Percentiles rank a stretch among this genome's conserved stretches.
phyloP scores from a whole-genome alignment of 2,329 filamentous ascomycete genomes.

The Ceratocystiopsis sp. region DNA sequence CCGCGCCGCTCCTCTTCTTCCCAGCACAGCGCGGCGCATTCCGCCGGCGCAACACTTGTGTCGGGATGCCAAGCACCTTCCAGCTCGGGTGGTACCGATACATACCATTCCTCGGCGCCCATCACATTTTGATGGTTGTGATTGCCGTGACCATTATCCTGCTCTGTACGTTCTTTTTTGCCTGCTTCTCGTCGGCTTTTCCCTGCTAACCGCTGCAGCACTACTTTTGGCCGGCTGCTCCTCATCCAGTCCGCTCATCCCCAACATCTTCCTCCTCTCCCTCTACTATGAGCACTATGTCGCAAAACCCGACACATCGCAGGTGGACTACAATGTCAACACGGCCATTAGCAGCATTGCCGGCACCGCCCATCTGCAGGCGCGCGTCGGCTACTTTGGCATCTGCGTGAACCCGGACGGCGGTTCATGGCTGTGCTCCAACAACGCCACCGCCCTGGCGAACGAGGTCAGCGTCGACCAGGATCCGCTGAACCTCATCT shows the following conservation, averaged over 20 bases:
- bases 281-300: conserved; percentile 86
- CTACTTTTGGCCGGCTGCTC: conserved; percentile 90
- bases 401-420: conserved; percentile 90
- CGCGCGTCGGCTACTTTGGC: conserved; percentile 92
- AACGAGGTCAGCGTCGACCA: conserved; percentile 80
- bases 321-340: conserved; percentile 79
- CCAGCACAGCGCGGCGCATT: not conserved
- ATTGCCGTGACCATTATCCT: conserved; percentile 89
- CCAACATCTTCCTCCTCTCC: conserved; percentile 93
- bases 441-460: conserved; percentile 87
- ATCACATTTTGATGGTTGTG: conserved; percentile 91
- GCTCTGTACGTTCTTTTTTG: conserved; percentile 50
- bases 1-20: not conserved
- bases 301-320: conserved; percentile 64
- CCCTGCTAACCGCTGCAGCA: conserved; percentile 32
- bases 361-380: conserved; percentile 65
- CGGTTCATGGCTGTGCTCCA: conserved; percentile 85
- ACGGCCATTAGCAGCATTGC: conserved; percentile 82
- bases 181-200: not conserved
- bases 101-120: conserved; percentile 53
- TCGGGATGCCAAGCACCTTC: conserved; percentile 18
- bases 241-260: conserved; percentile 86
- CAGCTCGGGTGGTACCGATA: conserved; percentile 37
- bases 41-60: conserved; percentile 3
- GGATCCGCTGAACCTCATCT: conserved; percentile 92